Percentiles rank a stretch among this genome's conserved stretches.
These are phyloP conservation scores for Neurospora terricola DNA, from an alignment of 495 filamentous ascomycete species.

Conservation along the genomic window DNA sequence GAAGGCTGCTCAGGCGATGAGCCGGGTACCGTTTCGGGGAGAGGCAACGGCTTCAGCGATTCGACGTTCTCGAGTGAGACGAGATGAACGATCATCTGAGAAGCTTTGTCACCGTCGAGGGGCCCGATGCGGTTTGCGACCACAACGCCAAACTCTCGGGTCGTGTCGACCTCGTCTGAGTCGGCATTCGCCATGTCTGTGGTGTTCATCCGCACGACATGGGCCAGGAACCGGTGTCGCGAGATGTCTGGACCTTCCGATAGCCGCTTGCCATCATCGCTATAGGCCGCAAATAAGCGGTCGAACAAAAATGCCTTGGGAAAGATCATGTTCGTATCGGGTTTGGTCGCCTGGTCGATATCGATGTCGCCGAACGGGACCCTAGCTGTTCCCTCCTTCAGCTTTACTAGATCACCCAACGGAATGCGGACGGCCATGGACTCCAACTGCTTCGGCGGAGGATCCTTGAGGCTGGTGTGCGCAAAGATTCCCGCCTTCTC, in stretches of 20 bases:
- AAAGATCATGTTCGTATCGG: background rate
- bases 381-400: background rate
- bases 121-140: background rate
- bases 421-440: background rate
- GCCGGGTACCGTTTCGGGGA: background rate
- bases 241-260: background rate
- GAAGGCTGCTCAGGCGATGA: background rate
- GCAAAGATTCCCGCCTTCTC: background rate
- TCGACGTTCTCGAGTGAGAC: conserved; percentile 24
- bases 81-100: conserved; percentile 22
- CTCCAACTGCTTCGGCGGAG: conserved; percentile 9
- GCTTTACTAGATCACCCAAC: background rate
- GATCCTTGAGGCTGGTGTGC: background rate
- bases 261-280: background rate
- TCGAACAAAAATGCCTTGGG: background rate
- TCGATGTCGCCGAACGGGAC: background rate
- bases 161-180: conserved; percentile 4
- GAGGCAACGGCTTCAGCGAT: background rate
- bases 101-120: background rate
- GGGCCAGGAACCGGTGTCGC: conserved; percentile 26
- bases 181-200: background rate
- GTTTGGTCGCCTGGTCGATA: background rate
- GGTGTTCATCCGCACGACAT: conserved; percentile 34
- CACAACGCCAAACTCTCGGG: background rate
- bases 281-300: background rate